These are phyloP conservation scores for Trifolium dubium DNA, from an alignment of 306 rosid species.

Conservation along the genomic window DNA sequence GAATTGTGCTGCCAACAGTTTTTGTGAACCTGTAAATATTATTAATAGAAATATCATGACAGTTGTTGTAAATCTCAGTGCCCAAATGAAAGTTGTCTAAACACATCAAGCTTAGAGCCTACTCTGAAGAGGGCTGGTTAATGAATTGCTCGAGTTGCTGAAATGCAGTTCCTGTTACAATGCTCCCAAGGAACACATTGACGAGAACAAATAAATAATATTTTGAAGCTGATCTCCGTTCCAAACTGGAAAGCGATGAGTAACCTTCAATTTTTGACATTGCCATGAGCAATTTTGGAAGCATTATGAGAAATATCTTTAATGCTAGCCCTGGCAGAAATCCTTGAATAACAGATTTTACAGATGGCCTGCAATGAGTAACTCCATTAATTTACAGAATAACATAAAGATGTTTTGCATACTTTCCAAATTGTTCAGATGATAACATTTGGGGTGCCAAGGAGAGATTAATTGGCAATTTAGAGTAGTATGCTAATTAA, in stretches of 20 bases:
- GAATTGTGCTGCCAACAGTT: constrained; percentile 81
- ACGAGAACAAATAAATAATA: constrained; percentile 73
- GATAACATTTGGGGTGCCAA: constrained; percentile 20
- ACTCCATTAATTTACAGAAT: constrained; percentile 29
- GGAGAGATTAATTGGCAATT: not conserved
- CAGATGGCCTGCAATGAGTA: constrained; percentile 57
- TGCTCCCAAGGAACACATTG: constrained; percentile 91
- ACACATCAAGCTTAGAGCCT: constrained; percentile 33
- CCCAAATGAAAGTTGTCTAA: constrained; percentile 29
- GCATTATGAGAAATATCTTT: constrained; percentile 76
- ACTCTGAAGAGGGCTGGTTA: constrained; percentile 69
- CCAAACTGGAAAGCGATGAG: constrained; percentile 69
- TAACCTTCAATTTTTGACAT: constrained; percentile 88
- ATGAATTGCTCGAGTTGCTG: constrained; percentile 73
- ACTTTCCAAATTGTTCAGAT: constrained; percentile 5
- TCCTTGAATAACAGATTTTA: constrained; percentile 82
- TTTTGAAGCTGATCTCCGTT: constrained; percentile 84
- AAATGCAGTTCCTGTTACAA: constrained; percentile 86
- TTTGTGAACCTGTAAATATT: constrained; percentile 65
- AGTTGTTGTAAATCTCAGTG: constrained; percentile 29
- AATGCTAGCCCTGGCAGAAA: constrained; percentile 90
- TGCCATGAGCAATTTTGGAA: constrained; percentile 73
- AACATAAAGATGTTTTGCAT: constrained; percentile 10
- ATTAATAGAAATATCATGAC: constrained; percentile 32
- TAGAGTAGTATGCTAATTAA: not conserved